These are phyloP conservation scores for Cucurbita pepo DNA, from an alignment of 306 rosid species.

Conservation along the genomic window DNA sequence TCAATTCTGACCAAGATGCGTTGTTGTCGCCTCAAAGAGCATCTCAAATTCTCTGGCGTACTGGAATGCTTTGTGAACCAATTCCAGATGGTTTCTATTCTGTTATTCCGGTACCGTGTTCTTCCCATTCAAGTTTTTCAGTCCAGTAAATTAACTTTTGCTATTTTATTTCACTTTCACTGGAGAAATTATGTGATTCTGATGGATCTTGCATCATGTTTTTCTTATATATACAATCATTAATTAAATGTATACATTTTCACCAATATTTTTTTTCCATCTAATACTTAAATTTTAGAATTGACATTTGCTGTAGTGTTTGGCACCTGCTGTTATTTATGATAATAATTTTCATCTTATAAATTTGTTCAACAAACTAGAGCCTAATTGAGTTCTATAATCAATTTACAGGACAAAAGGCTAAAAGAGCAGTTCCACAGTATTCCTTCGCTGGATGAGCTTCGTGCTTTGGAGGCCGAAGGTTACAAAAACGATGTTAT, in stretches of 20 bases:
- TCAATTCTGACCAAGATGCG: slow-evolving; percentile 34
- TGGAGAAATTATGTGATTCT: not conserved
- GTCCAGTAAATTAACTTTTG: not conserved
- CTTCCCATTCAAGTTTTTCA: not conserved
- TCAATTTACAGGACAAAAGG: slow-evolving; percentile 61
- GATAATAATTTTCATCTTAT: not conserved
- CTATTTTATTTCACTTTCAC: not conserved
- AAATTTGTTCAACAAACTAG: not conserved
- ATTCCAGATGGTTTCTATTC: slow-evolving; percentile 96
- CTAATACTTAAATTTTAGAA: not conserved
- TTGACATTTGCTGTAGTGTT: not conserved
- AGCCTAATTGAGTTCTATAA: not conserved
- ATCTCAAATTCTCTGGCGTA: slow-evolving; percentile 79
- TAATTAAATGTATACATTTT: not conserved
- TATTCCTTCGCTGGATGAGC: slow-evolving; percentile 82
- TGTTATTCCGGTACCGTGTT: slow-evolving; percentile 58
- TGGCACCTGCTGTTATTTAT: not conserved
- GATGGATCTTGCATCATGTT: not conserved
- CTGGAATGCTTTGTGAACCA: slow-evolving; percentile 77
- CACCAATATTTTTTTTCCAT: not conserved
- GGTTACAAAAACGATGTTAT: slow-evolving; percentile 75
- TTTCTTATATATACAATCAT: not conserved
- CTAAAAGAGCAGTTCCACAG: slow-evolving; percentile 66
- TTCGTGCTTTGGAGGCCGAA: slow-evolving; percentile 58
- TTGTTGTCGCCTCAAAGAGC: slow-evolving; percentile 63